Base-by-base conservation (phyloP, 2,329 filamentous ascomycete genomes). In the Alternaria infectoria region DNA sequence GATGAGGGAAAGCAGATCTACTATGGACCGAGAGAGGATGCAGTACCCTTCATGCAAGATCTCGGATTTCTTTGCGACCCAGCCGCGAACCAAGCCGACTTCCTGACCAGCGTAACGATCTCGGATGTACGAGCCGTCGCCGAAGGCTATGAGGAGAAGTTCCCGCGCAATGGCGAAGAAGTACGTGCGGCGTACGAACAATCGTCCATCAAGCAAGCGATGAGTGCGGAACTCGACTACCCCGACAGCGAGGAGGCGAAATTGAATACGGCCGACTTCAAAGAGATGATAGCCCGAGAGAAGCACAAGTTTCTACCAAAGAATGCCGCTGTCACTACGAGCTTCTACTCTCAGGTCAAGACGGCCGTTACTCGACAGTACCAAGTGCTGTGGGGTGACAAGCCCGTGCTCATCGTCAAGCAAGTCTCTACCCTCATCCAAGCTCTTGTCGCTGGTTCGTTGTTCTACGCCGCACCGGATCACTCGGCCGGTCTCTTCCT, bases 1-100 rank as follows among this genome's bases (percentile, higher is more conserved):
- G 92, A 93, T 70, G 89, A 93, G 71, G 92, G 92, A 3, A 86
- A 89, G 0, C 87, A 93, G 73, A 92, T 93, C 64, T 94, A 87
- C 80, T 93, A 89, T 66, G 91, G 91, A 0, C 85, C 86, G 0
- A 85, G 86, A 0, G 73, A 70, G 4, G 75, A 82, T 3, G 91
- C 91, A 2, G 87, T 85, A 67, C 77, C 79, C 0, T 93, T 88
- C 77, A 92, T 93, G 64, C 86, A 88, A 69, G 78, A 84, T 10
- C 86, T 90, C 74, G 91, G 91, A n/a, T 93, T 92, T 71, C 70
- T 87, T 26, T 90, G 87, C 67, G 82, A 51, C 23, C 43, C 87
- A 8, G 86, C 87, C 6, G 86, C 88, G 17, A 93, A 89, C 0
- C 87, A 87, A 0, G 88, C 87, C 2, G 92, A 94, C 70, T 94